Conservation (phyloP, 2,329 filamentous ascomycete genomes). For the Aspergillus costaricaensis region DNA sequence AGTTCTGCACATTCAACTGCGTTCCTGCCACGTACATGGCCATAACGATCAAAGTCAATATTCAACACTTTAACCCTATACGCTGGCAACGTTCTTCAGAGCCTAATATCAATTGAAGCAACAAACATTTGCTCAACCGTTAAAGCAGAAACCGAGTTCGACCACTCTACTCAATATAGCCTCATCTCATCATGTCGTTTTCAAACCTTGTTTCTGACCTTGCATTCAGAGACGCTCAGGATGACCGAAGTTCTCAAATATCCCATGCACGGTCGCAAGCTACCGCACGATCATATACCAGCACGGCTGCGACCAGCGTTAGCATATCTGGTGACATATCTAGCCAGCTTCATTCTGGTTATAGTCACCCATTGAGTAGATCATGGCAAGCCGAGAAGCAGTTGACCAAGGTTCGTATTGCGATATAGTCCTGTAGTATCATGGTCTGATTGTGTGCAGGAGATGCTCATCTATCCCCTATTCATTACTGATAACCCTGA, state of each 20-base stretch:
- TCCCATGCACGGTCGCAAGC: slow-evolving; percentile 43
- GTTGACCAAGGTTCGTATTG: slow-evolving; percentile 70
- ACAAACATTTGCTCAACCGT: too few relatives aligned
- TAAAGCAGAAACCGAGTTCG: too few relatives aligned
- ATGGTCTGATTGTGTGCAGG: slow-evolving; percentile 53
- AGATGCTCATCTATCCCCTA: slow-evolving; percentile 97
- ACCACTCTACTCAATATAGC: too few relatives aligned
- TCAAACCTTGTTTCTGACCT: slow-evolving; percentile 54
- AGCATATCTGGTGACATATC: slow-evolving; percentile 68
- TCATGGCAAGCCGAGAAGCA: slow-evolving; percentile 83
- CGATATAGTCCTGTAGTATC: background rate
- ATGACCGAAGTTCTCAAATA: slow-evolving; percentile 47
- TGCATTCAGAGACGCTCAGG: slow-evolving; percentile 47
- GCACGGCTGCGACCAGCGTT: slow-evolving; percentile 53
- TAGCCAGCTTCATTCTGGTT: slow-evolving; percentile 80
- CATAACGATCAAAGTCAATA: too few relatives aligned
- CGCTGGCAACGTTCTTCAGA: too few relatives aligned
- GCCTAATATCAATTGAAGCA: too few relatives aligned
- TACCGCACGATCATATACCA: slow-evolving; percentile 48
- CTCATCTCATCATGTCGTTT: slow-evolving; percentile 47
- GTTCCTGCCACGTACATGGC: too few relatives aligned
- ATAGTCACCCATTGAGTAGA: slow-evolving; percentile 75
- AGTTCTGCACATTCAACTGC: too few relatives aligned
- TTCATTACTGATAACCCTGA: slow-evolving; percentile 95
- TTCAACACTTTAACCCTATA: too few relatives aligned